Evolutionary conservation across 2,329 filamentous ascomycete genomes (phyloP), one percentile per base, ranked within the genome.

Genomic region (Parastagonospora nodorum): DNA sequence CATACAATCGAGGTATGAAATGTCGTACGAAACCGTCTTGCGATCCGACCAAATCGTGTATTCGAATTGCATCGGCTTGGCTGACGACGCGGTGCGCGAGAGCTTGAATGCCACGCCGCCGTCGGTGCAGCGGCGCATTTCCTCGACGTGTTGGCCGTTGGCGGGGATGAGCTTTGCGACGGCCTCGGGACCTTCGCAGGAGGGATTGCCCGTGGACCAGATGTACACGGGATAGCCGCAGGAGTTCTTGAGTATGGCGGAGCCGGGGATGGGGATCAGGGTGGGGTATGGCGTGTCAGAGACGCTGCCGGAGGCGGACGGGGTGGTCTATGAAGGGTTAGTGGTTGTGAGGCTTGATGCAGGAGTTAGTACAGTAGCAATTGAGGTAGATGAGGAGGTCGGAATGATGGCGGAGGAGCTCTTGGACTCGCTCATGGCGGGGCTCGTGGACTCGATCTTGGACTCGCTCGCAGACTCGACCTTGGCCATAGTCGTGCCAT

Each of bases 221-320:
- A 64, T 29, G n/a, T 55, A 63, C 28, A 66, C 42, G 0, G 54
- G 42, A 7, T 63, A 61, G 5, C 43, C 36, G 40, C 63, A 64
- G 0, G 61, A 66, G 41, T 64, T 66, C 15, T 51, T 43, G 16
- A 66, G 48, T 4, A 48, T 49, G 8, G 54, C 59, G 8, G 45
- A 29, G 31, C 55, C 43, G 1, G 59, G 14, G 4, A 48, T 10
- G 1, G 45, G 33, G 3, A 36, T 27, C 2, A 64, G 38, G 2
- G 46, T 0, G 2, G 52, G 42, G 50, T 57, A 64, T 2, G 38
- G 24, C 14, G 19, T 29, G 8, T 19, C 19, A 24, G 19, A 14
- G 4, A 8, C 36, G 35, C 8, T 35, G 30, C n/a, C 9, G 2
- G 43, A 24, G 8, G 27, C 5, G 0, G 58, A 47, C 10, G 45